Evolutionary conservation across 441 rosid genomes (phyloP).

Genomic region (Arabidopsis hybrid): DNA sequence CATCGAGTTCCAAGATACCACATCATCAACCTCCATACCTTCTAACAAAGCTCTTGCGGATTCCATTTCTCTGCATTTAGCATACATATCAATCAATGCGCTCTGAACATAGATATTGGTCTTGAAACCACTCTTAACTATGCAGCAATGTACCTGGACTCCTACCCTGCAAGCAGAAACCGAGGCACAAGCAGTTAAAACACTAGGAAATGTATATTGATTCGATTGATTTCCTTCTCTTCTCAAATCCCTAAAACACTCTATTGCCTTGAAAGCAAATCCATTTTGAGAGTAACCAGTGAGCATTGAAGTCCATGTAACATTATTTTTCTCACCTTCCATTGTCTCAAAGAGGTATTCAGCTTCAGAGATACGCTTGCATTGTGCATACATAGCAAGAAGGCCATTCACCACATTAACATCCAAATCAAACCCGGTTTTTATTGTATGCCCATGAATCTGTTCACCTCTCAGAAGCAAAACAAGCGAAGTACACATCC

Average conservation of each 20-base stretch:
- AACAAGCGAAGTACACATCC: conserved; percentile 58
- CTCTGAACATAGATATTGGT: conserved; percentile 75
- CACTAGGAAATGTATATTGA: conserved; percentile 83
- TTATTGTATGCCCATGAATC: conserved; percentile 70
- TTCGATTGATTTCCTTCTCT: conserved; percentile 62
- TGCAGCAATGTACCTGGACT: conserved; percentile 73
- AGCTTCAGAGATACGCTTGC: conserved; percentile 71
- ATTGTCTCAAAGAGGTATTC: conserved; percentile 61
- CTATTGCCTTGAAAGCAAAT: conserved; percentile 61
- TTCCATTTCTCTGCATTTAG: conserved; percentile 70
- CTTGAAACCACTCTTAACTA: conserved; percentile 70
- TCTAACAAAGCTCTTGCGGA: conserved; percentile 61
- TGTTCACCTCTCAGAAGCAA: conserved; percentile 66
- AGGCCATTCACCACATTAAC: conserved; percentile 76
- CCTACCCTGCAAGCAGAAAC: conserved; percentile 63
- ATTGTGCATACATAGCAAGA: conserved; percentile 82
- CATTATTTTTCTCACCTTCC: conserved; percentile 57
- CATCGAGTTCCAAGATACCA: conserved; percentile 85
- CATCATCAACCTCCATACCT: conserved; percentile 62
- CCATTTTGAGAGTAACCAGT: conserved; percentile 76
- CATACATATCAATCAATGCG: conserved; percentile 85
- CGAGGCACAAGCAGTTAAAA: conserved; percentile 72
- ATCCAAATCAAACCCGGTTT: conserved; percentile 59
- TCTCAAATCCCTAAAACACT: conserved; percentile 67
- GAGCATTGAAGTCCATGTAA: conserved; percentile 90